Evolutionary conservation across 208 protist genomes (phyloP), one percentile per base, ranked within the genome.

Genomic region (Trypanosoma grayi): DNA sequence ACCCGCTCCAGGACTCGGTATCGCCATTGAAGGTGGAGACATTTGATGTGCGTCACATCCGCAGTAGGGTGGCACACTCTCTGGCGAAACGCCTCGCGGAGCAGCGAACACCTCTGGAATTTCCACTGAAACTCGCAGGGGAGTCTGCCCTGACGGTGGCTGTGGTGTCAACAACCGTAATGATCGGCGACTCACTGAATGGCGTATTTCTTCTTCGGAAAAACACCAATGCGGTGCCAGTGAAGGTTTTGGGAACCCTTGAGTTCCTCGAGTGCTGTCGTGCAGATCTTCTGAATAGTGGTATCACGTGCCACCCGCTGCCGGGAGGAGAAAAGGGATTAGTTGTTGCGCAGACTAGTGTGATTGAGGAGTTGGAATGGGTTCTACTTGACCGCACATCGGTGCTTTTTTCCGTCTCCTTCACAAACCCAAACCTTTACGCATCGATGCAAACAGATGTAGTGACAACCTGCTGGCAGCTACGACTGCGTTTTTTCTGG

Each of bases 171-270:
- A 78, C 70, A 18, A 77, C 69, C 10, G 63, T 79, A 0, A 39
- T 57, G 7, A 61, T 84, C 44, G 76, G 81, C 33, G 61, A 58
- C 39, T 70, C 73, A 18, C 45, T 87, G 37, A 59, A 66, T 24
- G 81, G 75, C 40, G 46, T 55, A 16, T 70, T 87, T 48, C 46
- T 64, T 0, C 46, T 55, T 27, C 30, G 39, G 11, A 14, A 27
- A 8, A 50, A 37, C 16, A 5, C 16, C 9, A 39, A 8, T 22
- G 59, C 39, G n/a, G 34, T 50, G 8, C 24, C 45, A 18, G 67
- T 79, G 39, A 71, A 66, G 46, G 48, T 66, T 31, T 13, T 46
- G 9, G 70, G 53, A 18, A 37, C n/a, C 4, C 36, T 81, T 22
- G 65, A 76, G 45, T 45, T 77, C 30, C 50, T 81, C 39, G 75